Percentiles rank a stretch among this genome's conserved stretches.
phyloP scores from a whole-genome alignment of 2,329 filamentous ascomycete genomes.

The Raffaelea ambrosiae region DNA sequence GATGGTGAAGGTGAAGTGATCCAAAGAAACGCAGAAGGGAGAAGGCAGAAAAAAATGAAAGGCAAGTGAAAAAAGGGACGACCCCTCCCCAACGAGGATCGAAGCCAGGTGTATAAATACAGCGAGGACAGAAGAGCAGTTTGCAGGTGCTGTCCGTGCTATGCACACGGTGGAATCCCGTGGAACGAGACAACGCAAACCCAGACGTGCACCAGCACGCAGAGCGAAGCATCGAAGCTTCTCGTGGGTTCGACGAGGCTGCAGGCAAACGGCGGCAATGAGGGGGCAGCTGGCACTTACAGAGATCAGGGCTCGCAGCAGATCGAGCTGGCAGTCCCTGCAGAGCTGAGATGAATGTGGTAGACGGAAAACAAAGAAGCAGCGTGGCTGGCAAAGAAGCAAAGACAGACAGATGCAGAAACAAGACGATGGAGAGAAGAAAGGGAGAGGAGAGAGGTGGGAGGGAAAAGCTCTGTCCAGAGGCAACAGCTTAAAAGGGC shows the following conservation, averaged over 20 bases:
- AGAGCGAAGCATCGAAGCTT: neutral
- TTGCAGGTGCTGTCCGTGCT: too few species aligned
- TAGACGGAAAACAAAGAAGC: neutral
- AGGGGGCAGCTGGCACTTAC: neutral
- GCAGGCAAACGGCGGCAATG: neutral
- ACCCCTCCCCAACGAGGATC: too few species aligned
- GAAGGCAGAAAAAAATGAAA: neutral
- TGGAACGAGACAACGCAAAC: neutral
- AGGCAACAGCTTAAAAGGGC: conserved; percentile 21
- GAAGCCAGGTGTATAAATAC: too few species aligned
- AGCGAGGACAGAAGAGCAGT: too few species aligned
- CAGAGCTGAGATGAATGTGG: neutral
- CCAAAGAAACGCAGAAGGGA: too few species aligned
- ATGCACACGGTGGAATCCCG: neutral
- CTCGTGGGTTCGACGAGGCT: conserved; percentile 1
- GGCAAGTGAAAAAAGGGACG: conserved; percentile 1
- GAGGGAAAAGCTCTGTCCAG: conserved; percentile 14
- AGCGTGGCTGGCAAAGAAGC: too few species aligned
- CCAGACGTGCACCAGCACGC: neutral
- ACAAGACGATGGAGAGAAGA: neutral
- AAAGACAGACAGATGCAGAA: conserved; percentile 4
- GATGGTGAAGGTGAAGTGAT: conserved; percentile 1
- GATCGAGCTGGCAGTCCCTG: neutral
- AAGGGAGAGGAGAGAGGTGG: conserved; percentile 3
- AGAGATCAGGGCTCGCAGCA: neutral